Conservation (phyloP, 805 yeast genomes). For the Ogataea ganodermae region DNA sequence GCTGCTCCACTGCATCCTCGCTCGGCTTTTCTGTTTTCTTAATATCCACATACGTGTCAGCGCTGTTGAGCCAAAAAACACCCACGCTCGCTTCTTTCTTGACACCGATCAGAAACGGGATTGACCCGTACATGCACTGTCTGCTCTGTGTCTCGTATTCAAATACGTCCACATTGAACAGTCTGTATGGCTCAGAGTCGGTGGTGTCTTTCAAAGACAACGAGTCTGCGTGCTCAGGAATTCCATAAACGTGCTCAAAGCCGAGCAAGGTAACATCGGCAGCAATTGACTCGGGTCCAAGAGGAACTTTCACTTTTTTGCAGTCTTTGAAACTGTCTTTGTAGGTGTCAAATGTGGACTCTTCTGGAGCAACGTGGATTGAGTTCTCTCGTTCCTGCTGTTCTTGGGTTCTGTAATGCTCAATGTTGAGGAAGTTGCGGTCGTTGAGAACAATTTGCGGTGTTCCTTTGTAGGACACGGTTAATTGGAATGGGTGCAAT, state of each 20-base stretch:
- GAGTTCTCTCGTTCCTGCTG: conserved; percentile 39
- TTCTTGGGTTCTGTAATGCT: conserved; percentile 64
- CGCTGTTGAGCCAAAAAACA: conserved; percentile 87
- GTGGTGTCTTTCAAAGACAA: conserved; percentile 72
- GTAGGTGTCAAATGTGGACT: conserved; percentile 67
- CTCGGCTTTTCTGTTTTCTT: conserved; percentile 32
- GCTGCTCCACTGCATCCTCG: conserved; percentile 12
- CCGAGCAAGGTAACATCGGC: conserved; percentile 69
- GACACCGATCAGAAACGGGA: conserved; percentile 82
- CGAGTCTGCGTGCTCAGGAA: conserved; percentile 93
- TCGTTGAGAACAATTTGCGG: conserved; percentile 65
- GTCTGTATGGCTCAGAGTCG: conserved; percentile 71
- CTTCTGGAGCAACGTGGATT: conserved; percentile 53
- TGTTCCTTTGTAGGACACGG: conserved; percentile 46
- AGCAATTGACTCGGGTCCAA: conserved; percentile 90
- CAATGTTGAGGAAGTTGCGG: conserved; percentile 71
- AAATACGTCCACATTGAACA: conserved; percentile 92
- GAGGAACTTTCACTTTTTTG: conserved; percentile 60
- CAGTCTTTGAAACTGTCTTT: conserved; percentile 72
- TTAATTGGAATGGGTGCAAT: conserved; percentile 51
- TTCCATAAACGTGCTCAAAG: conserved; percentile 76
- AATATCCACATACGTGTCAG: conserved; percentile 89
- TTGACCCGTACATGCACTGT: conserved; percentile 92
- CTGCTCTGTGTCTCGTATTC: conserved; percentile 84
- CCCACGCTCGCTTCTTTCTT: conserved; percentile 64